These are phyloP conservation scores for Yarrowia sp. DNA, from an alignment of 805 yeast species.

Conservation along the genomic window DNA sequence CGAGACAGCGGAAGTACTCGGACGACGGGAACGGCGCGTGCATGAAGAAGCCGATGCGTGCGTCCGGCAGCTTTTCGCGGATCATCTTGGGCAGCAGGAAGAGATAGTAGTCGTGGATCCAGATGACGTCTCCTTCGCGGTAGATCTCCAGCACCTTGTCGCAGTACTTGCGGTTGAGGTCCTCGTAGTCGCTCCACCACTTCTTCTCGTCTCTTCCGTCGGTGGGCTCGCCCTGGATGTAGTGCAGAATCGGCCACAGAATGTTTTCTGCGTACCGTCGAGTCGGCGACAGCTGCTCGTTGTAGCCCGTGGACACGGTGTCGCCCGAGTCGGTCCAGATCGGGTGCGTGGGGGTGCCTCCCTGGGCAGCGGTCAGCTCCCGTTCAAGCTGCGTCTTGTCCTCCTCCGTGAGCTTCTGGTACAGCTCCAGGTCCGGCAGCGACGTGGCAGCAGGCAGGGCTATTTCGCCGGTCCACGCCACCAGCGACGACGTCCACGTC, in stretches of 20 bases:
- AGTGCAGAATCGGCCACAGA: slow-evolving; percentile 94
- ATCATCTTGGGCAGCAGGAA: slow-evolving; percentile 81
- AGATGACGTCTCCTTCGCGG: slow-evolving; percentile 85
- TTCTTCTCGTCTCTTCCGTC: slow-evolving; percentile 73
- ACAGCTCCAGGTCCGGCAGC: slow-evolving; percentile 46
- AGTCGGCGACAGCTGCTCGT: slow-evolving; percentile 84
- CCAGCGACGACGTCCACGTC: slow-evolving; percentile 85
- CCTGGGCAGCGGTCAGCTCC: slow-evolving; percentile 51
- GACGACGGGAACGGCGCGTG: slow-evolving; percentile 96
- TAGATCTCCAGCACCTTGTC: slow-evolving; percentile 75
- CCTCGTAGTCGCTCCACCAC: slow-evolving; percentile 90
- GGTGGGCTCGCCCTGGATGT: slow-evolving; percentile 78
- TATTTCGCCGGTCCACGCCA: slow-evolving; percentile 97
- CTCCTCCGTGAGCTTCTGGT: slow-evolving; percentile 56
- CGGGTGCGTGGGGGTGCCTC: slow-evolving; percentile 62
- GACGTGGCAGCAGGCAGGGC: slow-evolving; percentile 41
- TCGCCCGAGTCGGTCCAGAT: slow-evolving; percentile 71
- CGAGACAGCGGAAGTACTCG: slow-evolving; percentile 88
- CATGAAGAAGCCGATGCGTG: slow-evolving; percentile 76
- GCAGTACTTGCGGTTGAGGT: slow-evolving; percentile 88
- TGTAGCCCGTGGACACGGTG: slow-evolving; percentile 26
- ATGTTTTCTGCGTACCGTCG: slow-evolving; percentile 87
- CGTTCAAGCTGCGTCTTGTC: slow-evolving; percentile 60
- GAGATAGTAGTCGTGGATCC: slow-evolving; percentile 92
- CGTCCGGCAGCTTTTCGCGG: slow-evolving; percentile 76